Evolutionary conservation across 2,329 filamentous ascomycete genomes (phyloP).

Genomic region (Hypoxylon sp.): DNA sequence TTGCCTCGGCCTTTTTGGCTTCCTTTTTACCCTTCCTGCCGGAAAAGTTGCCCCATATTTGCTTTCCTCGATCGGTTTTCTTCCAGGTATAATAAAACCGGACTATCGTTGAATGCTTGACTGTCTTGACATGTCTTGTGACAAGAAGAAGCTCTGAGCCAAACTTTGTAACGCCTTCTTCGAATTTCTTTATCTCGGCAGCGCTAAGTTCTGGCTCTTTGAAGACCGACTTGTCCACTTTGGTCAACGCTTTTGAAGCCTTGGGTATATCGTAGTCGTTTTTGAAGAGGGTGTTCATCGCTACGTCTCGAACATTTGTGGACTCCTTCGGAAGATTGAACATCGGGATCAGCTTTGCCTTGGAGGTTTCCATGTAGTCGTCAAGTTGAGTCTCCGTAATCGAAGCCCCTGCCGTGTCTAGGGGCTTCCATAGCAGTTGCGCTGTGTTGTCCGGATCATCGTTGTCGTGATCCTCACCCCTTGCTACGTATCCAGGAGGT

Average conservation of each 20-base stretch:
- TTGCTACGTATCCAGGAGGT: slow-evolving; percentile 85
- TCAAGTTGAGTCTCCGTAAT: slow-evolving; percentile 74
- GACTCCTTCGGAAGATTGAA: slow-evolving; percentile 81
- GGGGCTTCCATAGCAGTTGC: slow-evolving; percentile 83
- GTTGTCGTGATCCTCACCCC: slow-evolving; percentile 82
- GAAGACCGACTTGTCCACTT: slow-evolving; percentile 78
- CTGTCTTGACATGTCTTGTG: slow-evolving; percentile 86
- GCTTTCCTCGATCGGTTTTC: slow-evolving; percentile 86
- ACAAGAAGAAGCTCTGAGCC: slow-evolving; percentile 91
- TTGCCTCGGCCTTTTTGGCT: slow-evolving; percentile 79
- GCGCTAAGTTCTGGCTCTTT: slow-evolving; percentile 87
- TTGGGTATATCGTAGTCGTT: slow-evolving; percentile 79
- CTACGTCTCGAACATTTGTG: slow-evolving; percentile 91
- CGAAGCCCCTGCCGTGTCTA: slow-evolving; percentile 65
- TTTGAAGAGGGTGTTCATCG: slow-evolving; percentile 79
- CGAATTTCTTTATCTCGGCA: slow-evolving; percentile 89
- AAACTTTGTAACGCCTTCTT: slow-evolving; percentile 90
- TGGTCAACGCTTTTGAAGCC: slow-evolving; percentile 78
- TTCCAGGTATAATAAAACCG: slow-evolving; percentile 99
- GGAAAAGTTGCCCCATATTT: slow-evolving; percentile 91
- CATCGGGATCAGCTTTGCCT: slow-evolving; percentile 69
- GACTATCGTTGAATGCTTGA: slow-evolving; percentile 84
- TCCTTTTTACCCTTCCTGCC: slow-evolving; percentile 93
- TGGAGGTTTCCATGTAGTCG: slow-evolving; percentile 81
- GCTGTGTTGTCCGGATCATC: slow-evolving; percentile 83